phyloP scores from a whole-genome alignment of 148 eudicot species.

The Vaccinium darrowii region DNA sequence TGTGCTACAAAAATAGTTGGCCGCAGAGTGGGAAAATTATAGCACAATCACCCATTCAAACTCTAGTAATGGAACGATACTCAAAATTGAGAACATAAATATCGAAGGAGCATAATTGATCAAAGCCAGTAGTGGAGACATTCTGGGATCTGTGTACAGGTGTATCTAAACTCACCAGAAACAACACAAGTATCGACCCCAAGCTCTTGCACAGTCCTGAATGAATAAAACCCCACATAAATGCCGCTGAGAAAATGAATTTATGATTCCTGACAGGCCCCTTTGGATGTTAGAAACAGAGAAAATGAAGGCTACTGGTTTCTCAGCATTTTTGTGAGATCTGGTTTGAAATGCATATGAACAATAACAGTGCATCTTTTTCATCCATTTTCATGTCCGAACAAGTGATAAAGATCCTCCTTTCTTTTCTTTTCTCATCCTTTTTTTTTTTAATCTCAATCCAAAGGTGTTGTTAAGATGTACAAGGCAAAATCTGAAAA shows the following conservation, averaged over 20 bases:
- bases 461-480: not conserved
- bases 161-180: conserved; percentile 34
- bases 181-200: conserved; percentile 39
- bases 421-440: not conserved
- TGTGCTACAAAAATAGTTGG: conserved; percentile 29
- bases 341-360: not conserved
- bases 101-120: not conserved
- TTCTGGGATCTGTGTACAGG: not conserved
- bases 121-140: not conserved
- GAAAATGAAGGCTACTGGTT: not conserved
- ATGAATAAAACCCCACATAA: not conserved
- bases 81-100: too few relatives aligned
- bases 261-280: not conserved
- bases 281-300: not conserved
- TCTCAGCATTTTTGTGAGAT: not conserved
- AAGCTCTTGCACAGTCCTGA: conserved; percentile 43
- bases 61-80: not conserved
- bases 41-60: not conserved
- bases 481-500: not conserved
- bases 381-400: not conserved
- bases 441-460: not conserved
- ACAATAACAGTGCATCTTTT: not conserved
- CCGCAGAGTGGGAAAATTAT: not conserved
- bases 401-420: not conserved
- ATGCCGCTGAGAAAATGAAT: not conserved